Conservation (phyloP, 2,329 filamentous ascomycete genomes). For the Neofusicoccum sp. region DNA sequence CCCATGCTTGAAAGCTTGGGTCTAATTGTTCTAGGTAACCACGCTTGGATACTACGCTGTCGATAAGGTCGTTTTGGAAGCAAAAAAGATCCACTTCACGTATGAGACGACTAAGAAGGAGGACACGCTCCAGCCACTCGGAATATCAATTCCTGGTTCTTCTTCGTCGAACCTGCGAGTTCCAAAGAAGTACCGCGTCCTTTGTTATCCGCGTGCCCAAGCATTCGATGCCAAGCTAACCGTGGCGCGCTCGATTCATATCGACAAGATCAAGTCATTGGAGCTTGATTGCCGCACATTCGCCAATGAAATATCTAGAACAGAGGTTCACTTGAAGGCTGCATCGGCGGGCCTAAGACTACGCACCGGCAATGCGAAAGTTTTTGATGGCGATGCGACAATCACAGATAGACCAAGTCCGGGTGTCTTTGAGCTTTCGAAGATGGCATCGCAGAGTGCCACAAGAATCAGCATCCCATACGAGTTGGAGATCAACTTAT, state of each 20-base stretch:
- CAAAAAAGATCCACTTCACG: slow-evolving; percentile 63
- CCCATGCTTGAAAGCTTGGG: not conserved
- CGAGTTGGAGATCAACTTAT: slow-evolving; percentile 73
- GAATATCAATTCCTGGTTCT: slow-evolving; percentile 46
- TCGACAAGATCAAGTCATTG: slow-evolving; percentile 75
- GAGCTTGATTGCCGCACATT: slow-evolving; percentile 72
- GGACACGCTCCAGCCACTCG: slow-evolving; percentile 46
- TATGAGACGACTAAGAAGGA: slow-evolving; percentile 61
- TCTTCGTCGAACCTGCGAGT: slow-evolving; percentile 30
- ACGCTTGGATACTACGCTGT: slow-evolving; percentile 73
- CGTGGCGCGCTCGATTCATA: slow-evolving; percentile 68
- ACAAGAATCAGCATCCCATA: slow-evolving; percentile 73
- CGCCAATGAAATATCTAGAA: slow-evolving; percentile 62
- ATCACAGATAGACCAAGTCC: slow-evolving; percentile 44
- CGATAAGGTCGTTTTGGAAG: slow-evolving; percentile 66
- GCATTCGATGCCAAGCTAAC: slow-evolving; percentile 67
- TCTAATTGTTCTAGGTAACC: slow-evolving; percentile 51
- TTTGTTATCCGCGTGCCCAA: slow-evolving; percentile 69
- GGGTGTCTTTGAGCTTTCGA: slow-evolving; percentile 46
- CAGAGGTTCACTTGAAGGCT: slow-evolving; percentile 54
- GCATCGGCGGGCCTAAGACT: slow-evolving; percentile 61
- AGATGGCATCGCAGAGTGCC: slow-evolving; percentile 44
- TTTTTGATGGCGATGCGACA: slow-evolving; percentile 42
- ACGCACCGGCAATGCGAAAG: slow-evolving; percentile 50
- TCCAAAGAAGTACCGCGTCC: slow-evolving; percentile 55